Evolutionary conservation across 371 early-diverging fungal genomes (phyloP).

Genomic region (Mortierella sp.): DNA sequence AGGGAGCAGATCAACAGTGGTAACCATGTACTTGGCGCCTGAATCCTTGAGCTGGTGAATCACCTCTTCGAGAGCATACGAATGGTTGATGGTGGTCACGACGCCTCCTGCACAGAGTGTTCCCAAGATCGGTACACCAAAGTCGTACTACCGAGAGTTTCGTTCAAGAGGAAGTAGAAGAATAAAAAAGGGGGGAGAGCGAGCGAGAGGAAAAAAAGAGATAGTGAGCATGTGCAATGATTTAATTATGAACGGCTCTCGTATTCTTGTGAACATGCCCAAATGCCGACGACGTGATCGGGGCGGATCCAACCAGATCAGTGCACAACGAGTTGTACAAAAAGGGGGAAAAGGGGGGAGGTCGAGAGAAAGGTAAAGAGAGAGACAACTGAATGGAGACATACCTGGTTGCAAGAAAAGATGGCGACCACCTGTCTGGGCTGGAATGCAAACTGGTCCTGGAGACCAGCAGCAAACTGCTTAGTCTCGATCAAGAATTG

Average conservation of each 20-base stretch:
- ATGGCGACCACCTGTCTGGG: slow-evolving; percentile 76
- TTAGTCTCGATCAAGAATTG: slow-evolving; percentile 64
- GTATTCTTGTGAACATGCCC: too few species aligned
- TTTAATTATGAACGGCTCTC: too few species aligned
- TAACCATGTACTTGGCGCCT: slow-evolving; percentile 68
- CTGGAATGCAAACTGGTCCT: slow-evolving; percentile 62
- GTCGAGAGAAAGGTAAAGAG: too few species aligned
- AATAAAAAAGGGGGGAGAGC: too few species aligned
- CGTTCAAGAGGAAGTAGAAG: too few species aligned
- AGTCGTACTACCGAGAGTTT: slow-evolving; percentile 46
- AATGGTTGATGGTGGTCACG: slow-evolving; percentile 79
- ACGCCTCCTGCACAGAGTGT: slow-evolving; percentile 68
- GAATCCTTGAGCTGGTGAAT: slow-evolving; percentile 78
- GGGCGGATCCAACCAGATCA: too few species aligned
- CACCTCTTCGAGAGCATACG: slow-evolving; percentile 79
- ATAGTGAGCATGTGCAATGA: too few species aligned
- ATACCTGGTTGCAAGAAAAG: slow-evolving; percentile 77
- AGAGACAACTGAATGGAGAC: too few species aligned
- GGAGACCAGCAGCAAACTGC: slow-evolving; percentile 78
- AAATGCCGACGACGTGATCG: too few species aligned
- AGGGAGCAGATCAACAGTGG: slow-evolving; percentile 58
- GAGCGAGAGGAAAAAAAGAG: not conserved
- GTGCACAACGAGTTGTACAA: too few species aligned
- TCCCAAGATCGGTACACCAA: slow-evolving; percentile 52
- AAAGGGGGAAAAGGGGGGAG: too few species aligned